A percentile compares a stretch with the other conserved stretches of the same genome.
Conservation (phyloP, 257 asterid genomes). For the Solanum medicagineum region DNA sequence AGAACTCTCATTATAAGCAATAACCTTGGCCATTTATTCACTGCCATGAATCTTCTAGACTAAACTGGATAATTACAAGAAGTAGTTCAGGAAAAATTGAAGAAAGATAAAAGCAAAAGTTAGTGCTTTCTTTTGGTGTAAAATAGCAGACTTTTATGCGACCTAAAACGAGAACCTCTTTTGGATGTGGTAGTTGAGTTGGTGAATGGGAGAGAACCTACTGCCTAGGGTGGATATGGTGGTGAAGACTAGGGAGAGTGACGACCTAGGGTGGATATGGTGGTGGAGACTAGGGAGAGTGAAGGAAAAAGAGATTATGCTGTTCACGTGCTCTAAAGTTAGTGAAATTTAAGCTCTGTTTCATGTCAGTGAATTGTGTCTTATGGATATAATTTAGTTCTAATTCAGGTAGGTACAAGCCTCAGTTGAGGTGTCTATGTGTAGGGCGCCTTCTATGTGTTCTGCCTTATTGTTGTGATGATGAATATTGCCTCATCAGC, state of each 20-base stretch:
- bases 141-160: neutral
- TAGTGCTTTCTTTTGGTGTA: neutral
- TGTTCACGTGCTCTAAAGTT: neutral
- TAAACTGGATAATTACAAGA: neutral
- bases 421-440: neutral
- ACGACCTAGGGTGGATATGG: neutral
- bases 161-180: neutral
- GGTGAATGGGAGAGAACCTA: neutral
- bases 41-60: neutral
- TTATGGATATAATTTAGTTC: neutral
- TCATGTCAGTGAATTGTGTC: neutral
- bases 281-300: neutral
- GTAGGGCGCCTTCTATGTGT: neutral
- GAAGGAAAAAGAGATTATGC: neutral
- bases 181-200: neutral
- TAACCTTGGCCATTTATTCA: neutral
- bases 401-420: neutral
- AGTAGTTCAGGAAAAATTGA: neutral
- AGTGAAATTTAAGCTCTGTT: neutral
- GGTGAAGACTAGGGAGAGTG: neutral
- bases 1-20: neutral
- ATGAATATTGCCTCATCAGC: neutral
- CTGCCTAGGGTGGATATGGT: neutral
- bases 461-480: neutral
- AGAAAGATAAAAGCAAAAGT: neutral